Base-by-base conservation (phyloP, 371 early-diverging fungal genomes). In the Mucor lusitanicus region DNA sequence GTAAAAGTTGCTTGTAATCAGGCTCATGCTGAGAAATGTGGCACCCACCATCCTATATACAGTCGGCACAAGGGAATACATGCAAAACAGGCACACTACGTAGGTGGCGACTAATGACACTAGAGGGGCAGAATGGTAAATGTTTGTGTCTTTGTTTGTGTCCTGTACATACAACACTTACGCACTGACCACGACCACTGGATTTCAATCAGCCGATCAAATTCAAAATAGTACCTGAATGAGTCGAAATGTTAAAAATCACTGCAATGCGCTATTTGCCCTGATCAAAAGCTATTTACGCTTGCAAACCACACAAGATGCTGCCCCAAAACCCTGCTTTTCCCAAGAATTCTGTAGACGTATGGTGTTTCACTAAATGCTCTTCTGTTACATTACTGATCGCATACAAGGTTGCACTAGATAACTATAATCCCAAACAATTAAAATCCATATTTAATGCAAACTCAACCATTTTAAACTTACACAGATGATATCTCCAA, bases 371-470 rank as follows among this genome's bases (percentile, higher is more conserved):
- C n/a, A 82, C 80, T 23, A 82, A 60, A 62, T 82, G 73, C 39
- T 82, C 82, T 65, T 82, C 82, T 21, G 76, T 76, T 17, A 82
- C 78, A 61, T 82, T 82, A 54, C 79, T 76, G 32, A 76, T 62
- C 17, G 79, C 82, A 67, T 82, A 82, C 17, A 79, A 62, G 0
- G 79, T 77, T 19, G 82, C 82, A 64, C 82, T 78, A 2, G 62
- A 27, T 59, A 82, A 57, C 82, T 82, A 63, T 30, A 33, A 37
- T 21, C 13, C 1, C n/a, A 50, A 35, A 35, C 12, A 9, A 63
- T 17, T 30, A 39, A 42, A 48, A n/a, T 5, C 44, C 53, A 23
- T 50, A 50, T 28, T 54, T 48, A 21, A 44, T 44, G 27, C 7
- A 39, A 30, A 30, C 25, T 19, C 17, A 61, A 35, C 2, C 58